These are phyloP conservation scores for Populus hybrid DNA, from an alignment of 441 rosid species.

Conservation along the genomic window DNA sequence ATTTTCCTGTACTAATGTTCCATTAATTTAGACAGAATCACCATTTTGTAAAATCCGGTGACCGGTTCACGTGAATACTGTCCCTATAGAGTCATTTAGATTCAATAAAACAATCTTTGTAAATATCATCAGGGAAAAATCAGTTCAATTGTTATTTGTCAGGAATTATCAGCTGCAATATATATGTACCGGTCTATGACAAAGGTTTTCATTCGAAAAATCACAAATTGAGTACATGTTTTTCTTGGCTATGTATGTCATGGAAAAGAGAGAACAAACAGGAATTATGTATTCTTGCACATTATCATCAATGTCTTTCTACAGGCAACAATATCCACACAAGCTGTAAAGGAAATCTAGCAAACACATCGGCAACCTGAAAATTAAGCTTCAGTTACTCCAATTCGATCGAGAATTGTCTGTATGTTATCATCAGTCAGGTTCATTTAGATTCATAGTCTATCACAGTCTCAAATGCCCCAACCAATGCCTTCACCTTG, in stretches of 20 bases:
- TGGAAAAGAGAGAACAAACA: background rate
- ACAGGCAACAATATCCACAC: background rate
- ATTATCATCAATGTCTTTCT: background rate
- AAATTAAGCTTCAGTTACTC: background rate
- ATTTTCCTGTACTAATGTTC: too few relatives aligned
- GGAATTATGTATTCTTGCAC: background rate
- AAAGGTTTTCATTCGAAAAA: background rate
- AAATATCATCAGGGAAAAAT: background rate
- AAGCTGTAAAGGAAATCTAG: too few relatives aligned
- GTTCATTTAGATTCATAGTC: constrained; percentile 48
- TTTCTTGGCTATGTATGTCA: background rate
- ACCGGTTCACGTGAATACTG: background rate
- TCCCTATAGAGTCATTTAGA: background rate
- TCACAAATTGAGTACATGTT: background rate
- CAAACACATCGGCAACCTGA: background rate
- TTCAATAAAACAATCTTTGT: too few relatives aligned
- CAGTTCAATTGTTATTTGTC: background rate
- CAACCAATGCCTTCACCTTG: constrained; percentile 77
- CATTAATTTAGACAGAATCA: background rate
- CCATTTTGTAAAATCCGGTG: background rate
- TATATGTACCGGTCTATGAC: background rate
- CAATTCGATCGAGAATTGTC: background rate
- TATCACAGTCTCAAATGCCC: constrained; percentile 86
- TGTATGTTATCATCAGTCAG: background rate
- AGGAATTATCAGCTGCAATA: background rate